A percentile compares a stretch with the other conserved stretches of the same genome.
Conservation (phyloP, 345 rosid genomes). For the Heritiera fomes region DNA sequence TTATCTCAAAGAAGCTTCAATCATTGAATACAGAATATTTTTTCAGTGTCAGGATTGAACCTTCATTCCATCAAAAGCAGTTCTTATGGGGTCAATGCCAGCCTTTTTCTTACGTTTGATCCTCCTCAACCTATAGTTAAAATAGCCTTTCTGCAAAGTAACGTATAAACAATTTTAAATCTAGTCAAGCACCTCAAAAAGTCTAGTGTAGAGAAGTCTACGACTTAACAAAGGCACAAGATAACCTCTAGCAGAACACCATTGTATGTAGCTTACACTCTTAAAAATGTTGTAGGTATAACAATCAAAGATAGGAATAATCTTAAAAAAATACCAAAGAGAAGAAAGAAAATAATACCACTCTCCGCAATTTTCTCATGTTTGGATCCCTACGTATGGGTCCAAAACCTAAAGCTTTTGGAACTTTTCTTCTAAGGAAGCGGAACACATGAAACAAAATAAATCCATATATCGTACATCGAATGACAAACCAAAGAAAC, state of each 20-base stretch:
- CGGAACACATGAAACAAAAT: constrained; percentile 59
- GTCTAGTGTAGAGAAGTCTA: constrained; percentile 8
- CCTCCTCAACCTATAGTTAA: constrained; percentile 52
- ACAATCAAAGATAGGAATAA: background rate
- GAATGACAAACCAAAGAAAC: constrained; percentile 69
- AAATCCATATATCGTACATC: constrained; percentile 60
- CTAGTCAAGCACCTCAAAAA: constrained; percentile 23
- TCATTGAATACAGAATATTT: background rate
- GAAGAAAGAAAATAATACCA: constrained; percentile 53
- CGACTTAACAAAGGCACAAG: background rate
- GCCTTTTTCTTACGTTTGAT: constrained; percentile 70
- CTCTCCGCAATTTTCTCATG: constrained; percentile 64
- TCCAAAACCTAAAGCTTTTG: constrained; percentile 77
- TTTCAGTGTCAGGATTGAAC: constrained; percentile 31
- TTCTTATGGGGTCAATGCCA: constrained; percentile 82
- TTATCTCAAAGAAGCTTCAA: constrained; percentile 9
- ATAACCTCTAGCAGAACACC: background rate
- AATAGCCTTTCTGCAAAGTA: constrained; percentile 68
- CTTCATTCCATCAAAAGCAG: constrained; percentile 93
- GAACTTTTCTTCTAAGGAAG: constrained; percentile 71
- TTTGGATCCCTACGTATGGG: constrained; percentile 76
- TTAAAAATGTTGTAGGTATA: background rate
- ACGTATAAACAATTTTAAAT: constrained; percentile 20
- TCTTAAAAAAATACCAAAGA: background rate
- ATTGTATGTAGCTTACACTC: background rate